These are phyloP conservation scores for Skeletonema menzelii DNA, from an alignment of 108 stramenopile species.

Conservation along the genomic window DNA sequence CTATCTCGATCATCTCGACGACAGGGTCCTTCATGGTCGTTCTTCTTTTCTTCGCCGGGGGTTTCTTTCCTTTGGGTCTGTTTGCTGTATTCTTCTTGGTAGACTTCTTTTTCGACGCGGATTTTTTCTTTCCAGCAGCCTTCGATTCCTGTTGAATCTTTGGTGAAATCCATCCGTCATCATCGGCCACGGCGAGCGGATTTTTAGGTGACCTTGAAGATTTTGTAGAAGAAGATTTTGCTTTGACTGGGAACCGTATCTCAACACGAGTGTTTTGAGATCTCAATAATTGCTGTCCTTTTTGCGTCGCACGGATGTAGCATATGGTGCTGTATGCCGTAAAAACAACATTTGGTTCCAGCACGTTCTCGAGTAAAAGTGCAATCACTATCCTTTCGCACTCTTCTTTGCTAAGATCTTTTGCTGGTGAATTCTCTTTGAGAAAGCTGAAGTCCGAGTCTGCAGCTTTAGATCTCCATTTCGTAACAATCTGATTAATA, in stretches of 20 bases:
- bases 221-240: constrained; percentile 7
- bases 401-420: constrained; percentile 71
- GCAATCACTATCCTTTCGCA: constrained; percentile 58
- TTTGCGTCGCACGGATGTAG: constrained; percentile 32
- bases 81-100: constrained; percentile 2
- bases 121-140: constrained; percentile 5
- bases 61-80: constrained; percentile 37
- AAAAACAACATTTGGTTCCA: constrained; percentile 50
- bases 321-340: constrained; percentile 49
- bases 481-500: constrained; percentile 63
- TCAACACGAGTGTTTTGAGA: constrained; percentile 32
- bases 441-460: constrained; percentile 37
- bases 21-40: constrained; percentile 9
- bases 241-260: constrained; percentile 29
- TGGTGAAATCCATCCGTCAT: constrained; percentile 46
- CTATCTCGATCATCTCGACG: constrained; percentile 45
- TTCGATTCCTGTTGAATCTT: constrained; percentile 17
- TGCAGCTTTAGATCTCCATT: constrained; percentile 66
- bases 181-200: constrained; percentile 16
- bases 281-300: constrained; percentile 17
- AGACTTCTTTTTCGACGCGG: constrained; percentile 1
- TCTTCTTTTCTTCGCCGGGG: constrained; percentile 2
- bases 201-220: constrained; percentile 19
- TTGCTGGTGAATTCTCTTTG: constrained; percentile 65
- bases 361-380: constrained; percentile 54